Evolutionary conservation across 1,284 basidiomycete species (phyloP), one percentile per base, ranked within the genome.

Genomic region (Neolentinus lepideus): DNA sequence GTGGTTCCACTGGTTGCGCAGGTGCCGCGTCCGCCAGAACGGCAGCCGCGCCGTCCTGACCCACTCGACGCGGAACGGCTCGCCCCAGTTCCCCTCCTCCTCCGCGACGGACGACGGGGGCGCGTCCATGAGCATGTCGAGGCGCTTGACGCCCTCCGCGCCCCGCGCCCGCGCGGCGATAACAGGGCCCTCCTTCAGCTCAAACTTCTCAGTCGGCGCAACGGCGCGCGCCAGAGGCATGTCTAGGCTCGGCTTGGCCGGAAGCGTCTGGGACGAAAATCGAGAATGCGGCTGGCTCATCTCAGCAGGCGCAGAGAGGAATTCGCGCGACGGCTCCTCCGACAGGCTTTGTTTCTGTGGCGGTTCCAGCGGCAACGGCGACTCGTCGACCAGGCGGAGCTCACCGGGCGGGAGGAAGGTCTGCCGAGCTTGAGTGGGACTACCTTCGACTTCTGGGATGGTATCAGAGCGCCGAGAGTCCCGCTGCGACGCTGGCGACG

Each of bases 1-100:
- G 64, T 92, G 85, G 61, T 96, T 95, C 94, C 94, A 97, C 0
- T 90, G 90, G 65, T 97, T 97, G 38, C 92, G 84, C 54, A 96
- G 69, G 64, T 92, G 88, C 46, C 86, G 79, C 26, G 90, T 90
- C 52, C 81, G 80, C 61, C 77, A 75, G 70, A 97, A 96, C 1
- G 91, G 84, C n/a, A 97, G 68, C 2, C 81, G 78, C 6, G 81
- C 74, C 0, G 84, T 88, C 60, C 81, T 81, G 53, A 95, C 66
- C 95, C 95, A 98, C 63, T 94, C 81, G 25, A 98, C 74, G 57
- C 79, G 78, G 77, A 98, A 98, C 1, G 88, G 77, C 54, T 81
- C 79, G 12, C 88, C 91, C 88, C 85, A 90, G 2, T 21, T 70
- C 75, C 24, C 72, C 73, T 12, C 56, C 21, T 60, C 64, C 21